Evolutionary conservation across 2,329 filamentous ascomycete species (phyloP).

Genomic region (Mariannaea sp.): DNA sequence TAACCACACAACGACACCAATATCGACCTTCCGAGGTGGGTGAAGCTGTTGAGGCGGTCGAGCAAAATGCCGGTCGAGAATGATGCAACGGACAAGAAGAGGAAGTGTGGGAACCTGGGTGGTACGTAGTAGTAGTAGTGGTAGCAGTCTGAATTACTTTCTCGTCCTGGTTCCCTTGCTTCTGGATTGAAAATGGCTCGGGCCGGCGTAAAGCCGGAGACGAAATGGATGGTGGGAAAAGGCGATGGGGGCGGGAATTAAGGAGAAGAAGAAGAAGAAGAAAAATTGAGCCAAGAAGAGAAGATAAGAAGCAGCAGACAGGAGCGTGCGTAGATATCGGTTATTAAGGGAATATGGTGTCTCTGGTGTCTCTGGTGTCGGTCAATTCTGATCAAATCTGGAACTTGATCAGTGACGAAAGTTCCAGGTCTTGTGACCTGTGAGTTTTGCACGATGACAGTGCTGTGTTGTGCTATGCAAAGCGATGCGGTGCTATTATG

Average conservation of each 20-base stretch:
- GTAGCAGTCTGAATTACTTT: too few relatives aligned
- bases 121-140: too few relatives aligned
- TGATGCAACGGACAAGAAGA: neutral
- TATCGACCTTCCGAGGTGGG: neutral
- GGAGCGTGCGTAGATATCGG: constrained; percentile 1
- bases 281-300: too few relatives aligned
- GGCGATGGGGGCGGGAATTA: neutral
- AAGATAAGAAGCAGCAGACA: neutral
- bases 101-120: neutral
- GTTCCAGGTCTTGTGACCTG: neutral
- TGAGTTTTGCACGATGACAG: constrained; percentile 10
- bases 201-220: constrained; percentile 17
- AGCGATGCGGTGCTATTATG: too few relatives aligned
- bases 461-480: too few relatives aligned
- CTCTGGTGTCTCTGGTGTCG: neutral
- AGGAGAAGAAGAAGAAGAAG: neutral
- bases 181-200: constrained; percentile 25
- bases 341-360: too few relatives aligned
- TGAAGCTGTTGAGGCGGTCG: neutral
- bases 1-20: constrained; percentile 1
- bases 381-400: too few relatives aligned
- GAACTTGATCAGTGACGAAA: neutral
- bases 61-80: neutral
- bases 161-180: too few relatives aligned
- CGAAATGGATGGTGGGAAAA: constrained; percentile 3